Conservation (phyloP, 345 rosid genomes). For the Raphanus sativus region DNA sequence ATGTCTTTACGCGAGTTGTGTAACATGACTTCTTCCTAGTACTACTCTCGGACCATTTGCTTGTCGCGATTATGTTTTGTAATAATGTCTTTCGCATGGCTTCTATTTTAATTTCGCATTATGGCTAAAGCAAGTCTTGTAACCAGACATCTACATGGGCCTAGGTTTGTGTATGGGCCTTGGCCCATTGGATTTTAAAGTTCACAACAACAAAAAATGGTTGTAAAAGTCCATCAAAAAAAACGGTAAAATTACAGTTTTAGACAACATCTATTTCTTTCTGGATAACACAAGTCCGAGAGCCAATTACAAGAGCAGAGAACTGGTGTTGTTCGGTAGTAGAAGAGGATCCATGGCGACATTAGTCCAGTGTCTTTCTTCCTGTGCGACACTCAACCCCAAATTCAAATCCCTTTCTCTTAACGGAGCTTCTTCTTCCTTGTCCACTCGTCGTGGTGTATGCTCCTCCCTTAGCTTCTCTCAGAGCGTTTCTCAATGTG, state of each 20-base stretch:
- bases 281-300: conserved; percentile 34
- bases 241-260: not conserved
- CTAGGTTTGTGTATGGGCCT: not conserved
- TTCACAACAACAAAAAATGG: not conserved
- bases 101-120: not conserved
- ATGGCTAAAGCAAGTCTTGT: no score
- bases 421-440: conserved; percentile 37
- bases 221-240: not conserved
- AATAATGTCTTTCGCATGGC: not conserved
- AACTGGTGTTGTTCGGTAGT: not conserved
- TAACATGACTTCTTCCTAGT: not conserved
- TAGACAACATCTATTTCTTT: conserved; percentile 8
- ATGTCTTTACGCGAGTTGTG: not conserved
- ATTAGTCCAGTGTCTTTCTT: conserved; percentile 46
- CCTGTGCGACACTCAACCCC: conserved; percentile 63
- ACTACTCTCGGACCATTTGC: not conserved
- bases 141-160: no score
- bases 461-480: conserved; percentile 65
- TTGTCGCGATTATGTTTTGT: not conserved
- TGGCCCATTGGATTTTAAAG: not conserved
- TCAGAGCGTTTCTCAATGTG: conserved; percentile 45
- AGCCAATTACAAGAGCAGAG: conserved; percentile 12
- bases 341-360: conserved; percentile 48
- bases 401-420: conserved; percentile 61
- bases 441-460: conserved; percentile 31